Evolutionary conservation across 768 basidiomycete genomes (phyloP).

Genomic region (Auriscalpium orientale): DNA sequence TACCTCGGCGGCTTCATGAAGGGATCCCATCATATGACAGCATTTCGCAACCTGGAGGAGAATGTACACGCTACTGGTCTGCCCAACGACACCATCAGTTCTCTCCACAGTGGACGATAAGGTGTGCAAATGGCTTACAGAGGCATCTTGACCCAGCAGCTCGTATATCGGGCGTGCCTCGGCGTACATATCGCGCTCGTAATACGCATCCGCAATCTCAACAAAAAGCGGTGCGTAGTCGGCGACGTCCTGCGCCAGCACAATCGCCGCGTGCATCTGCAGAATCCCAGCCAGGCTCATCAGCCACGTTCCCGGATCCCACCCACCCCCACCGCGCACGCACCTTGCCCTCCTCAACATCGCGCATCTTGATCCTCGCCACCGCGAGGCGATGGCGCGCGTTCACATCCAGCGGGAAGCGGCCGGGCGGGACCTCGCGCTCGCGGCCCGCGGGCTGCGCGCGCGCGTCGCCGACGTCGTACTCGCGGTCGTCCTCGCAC

Average conservation of each 20-base stretch:
- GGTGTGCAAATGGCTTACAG: constrained; percentile 36
- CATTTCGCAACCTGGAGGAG: constrained; percentile 78
- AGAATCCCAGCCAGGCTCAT: neutral
- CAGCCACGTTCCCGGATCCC: no score
- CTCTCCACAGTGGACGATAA: no score
- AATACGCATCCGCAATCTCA: constrained; percentile 83
- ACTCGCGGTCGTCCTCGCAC: constrained; percentile 86
- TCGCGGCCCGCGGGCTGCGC: constrained; percentile 13
- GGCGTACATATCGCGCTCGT: constrained; percentile 65
- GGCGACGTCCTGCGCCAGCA: constrained; percentile 62
- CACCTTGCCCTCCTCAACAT: constrained; percentile 78
- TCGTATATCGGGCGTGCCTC: constrained; percentile 80
- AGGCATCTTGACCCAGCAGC: constrained; percentile 63
- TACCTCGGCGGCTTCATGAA: constrained; percentile 72
- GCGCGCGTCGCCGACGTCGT: constrained; percentile 41
- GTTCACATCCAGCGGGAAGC: constrained; percentile 62
- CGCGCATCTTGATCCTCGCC: constrained; percentile 72
- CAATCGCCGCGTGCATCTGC: constrained; percentile 70
- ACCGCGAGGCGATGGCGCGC: constrained; percentile 80
- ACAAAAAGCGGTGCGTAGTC: constrained; percentile 74
- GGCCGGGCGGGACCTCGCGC: constrained; percentile 47
- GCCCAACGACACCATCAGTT: neutral
- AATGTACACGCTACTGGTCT: constrained; percentile 72
- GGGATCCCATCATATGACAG: constrained; percentile 65
- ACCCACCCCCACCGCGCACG: constrained; percentile 15